phyloP scores from a whole-genome alignment of 1,284 basidiomycete species.

The Caloboletus inedulis region DNA sequence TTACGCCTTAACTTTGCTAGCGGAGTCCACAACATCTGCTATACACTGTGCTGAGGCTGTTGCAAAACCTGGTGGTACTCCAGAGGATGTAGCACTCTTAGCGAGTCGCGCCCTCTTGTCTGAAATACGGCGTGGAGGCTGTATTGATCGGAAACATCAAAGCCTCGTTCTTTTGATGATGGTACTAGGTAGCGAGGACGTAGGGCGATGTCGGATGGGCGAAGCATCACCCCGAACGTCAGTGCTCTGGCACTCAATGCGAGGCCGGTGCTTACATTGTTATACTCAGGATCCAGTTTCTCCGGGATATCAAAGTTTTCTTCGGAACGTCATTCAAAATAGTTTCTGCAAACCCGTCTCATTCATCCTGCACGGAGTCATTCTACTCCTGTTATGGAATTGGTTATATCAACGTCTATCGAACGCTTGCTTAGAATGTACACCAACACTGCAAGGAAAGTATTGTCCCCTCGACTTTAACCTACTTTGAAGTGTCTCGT shows the following conservation, averaged over 20 bases:
- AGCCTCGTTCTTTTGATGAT: conserved; percentile 86
- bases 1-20: conserved; percentile 87
- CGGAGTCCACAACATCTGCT: conserved; percentile 90
- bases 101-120: conserved; percentile 77
- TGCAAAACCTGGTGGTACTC: conserved; percentile 75
- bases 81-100: conserved; percentile 87
- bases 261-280: conserved; percentile 13
- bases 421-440: conserved; percentile 54
- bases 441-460: neutral
- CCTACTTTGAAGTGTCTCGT: neutral
- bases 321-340: conserved; percentile 75
- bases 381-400: conserved; percentile 77
- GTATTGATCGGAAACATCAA: conserved; percentile 90
- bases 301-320: conserved; percentile 79
- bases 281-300: conserved; percentile 74
- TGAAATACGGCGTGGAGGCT: conserved; percentile 83
- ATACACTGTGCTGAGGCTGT: conserved; percentile 87
- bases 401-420: conserved; percentile 75
- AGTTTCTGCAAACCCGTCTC: conserved; percentile 46
- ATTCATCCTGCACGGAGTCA: conserved; percentile 51
- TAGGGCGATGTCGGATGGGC: conserved; percentile 85
- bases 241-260: conserved; percentile 34
- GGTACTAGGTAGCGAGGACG: conserved; percentile 94
- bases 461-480: neutral
- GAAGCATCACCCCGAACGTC: conserved; percentile 80